Evolutionary conservation across 202 grass and related monocot genomes (phyloP).

Genomic region (Digitaria exilis): DNA sequence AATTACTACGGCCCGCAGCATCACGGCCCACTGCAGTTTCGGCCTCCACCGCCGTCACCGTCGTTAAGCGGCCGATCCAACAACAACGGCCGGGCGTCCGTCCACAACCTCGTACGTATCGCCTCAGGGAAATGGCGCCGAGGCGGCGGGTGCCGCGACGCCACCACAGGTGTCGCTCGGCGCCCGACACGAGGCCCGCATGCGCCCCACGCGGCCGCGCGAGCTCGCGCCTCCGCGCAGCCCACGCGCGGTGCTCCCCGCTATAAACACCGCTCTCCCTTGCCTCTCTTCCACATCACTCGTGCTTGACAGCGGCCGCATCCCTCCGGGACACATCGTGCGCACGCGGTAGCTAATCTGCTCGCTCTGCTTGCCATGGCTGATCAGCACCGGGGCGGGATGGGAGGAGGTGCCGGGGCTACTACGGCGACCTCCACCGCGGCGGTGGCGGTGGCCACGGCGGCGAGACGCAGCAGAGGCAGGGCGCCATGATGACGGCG

Average conservation of each 20-base stretch:
- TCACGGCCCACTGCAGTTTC: background rate
- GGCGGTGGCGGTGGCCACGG: background rate
- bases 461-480: conserved; percentile 48
- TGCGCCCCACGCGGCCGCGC: conserved; percentile 45
- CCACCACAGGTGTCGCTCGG: conserved; percentile 57
- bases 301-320: too few species aligned
- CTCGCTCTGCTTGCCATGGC: conserved; percentile 31
- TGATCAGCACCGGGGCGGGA: conserved; percentile 39
- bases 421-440: background rate
- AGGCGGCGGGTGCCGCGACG: conserved; percentile 3
- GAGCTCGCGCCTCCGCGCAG: conserved; percentile 31
- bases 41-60: background rate
- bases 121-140: conserved; percentile 30
- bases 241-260: conserved; percentile 25
- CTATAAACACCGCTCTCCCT: conserved; percentile 24
- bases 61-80: background rate
- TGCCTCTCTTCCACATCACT: background rate
- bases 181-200: conserved; percentile 43
- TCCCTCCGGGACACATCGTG: background rate
- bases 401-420: conserved; percentile 17
- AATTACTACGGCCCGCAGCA: too few species aligned
- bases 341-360: background rate
- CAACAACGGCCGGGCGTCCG: background rate
- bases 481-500: conserved; percentile 54
- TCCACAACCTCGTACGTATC: conserved; percentile 56